Base-by-base conservation (phyloP, 371 early-diverging fungal species). In the Dinochytrium kinnereticum region DNA sequence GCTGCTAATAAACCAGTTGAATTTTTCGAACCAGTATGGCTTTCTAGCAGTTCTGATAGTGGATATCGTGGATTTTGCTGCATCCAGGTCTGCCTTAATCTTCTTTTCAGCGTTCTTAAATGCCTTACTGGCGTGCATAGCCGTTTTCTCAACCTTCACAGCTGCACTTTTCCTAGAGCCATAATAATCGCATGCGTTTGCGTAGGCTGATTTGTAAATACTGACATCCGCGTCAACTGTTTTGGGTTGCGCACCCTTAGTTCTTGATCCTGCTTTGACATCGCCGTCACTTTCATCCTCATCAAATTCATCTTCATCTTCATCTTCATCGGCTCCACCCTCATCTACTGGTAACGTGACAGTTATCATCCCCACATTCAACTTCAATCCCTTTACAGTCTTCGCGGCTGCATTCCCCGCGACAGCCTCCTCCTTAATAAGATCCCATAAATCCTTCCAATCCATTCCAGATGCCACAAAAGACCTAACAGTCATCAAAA, bases 21-120 rank as follows among this genome's bases (percentile, higher is more conserved):
- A 99, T 87, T 98, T 98, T 82, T 99, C 99, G 86, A 99, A 99
- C 99, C 99, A 99, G 59, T 91, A 95, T 1, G 94, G 92, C 72
- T 95, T 96, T 74, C 99, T 93, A 55, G 92, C 90, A 77, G 93
- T 91, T 68, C 87, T 90, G 73, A 95, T 94, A 21, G 90, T 84
- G 0, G 91, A 88, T 3, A 90, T 91, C 30, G 66, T 64, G 44
- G 90, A 70, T 89, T 90, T 66, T 0, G 73, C 87, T 49, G 91
- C 88, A 70, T 92, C 89, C 34, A 96, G 79, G 68, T 96, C 95
- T 51, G 90, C 85, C 36, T 86, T 75, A 72, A 97, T 95, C 79
- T 96, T 98, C 50, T 87, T 87, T 80, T 97, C 96, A 17, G 97
- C 96, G 38, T 91, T 90, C 81, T 94, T 94, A 68, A 95, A 76